Evolutionary conservation across 768 basidiomycete genomes (phyloP).

Genomic region (Naganishia antarctica): DNA sequence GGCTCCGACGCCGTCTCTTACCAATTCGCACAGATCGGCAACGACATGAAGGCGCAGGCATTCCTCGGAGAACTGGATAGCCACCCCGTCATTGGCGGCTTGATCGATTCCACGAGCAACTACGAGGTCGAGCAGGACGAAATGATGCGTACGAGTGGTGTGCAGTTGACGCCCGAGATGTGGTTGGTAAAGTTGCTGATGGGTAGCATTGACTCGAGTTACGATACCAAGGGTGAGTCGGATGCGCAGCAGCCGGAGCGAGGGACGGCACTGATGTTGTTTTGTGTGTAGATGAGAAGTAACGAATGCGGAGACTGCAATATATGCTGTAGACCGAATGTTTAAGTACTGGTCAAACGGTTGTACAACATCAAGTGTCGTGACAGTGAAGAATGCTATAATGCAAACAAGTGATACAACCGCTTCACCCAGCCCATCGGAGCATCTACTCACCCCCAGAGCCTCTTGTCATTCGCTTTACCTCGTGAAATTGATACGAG

Average conservation of each 20-base stretch:
- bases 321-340: too few relatives aligned
- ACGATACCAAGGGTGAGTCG: conserved; percentile 39
- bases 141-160: conserved; percentile 37
- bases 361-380: too few relatives aligned
- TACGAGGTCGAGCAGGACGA: conserved; percentile 46
- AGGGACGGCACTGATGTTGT: neutral
- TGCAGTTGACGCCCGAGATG: conserved; percentile 44
- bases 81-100: conserved; percentile 47
- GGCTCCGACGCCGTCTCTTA: conserved; percentile 48
- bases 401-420: too few relatives aligned
- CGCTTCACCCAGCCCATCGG: too few relatives aligned
- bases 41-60: conserved; percentile 48
- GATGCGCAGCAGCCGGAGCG: neutral
- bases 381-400: too few relatives aligned
- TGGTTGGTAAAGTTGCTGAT: conserved; percentile 48
- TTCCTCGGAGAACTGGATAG: conserved; percentile 50
- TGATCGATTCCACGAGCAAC: conserved; percentile 49
- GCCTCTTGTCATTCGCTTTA: too few relatives aligned
- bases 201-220: conserved; percentile 24
- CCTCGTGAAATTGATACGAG: too few relatives aligned
- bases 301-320: too few relatives aligned
- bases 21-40: conserved; percentile 48
- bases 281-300: conserved; percentile 1
- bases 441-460: too few relatives aligned
- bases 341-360: too few relatives aligned